phyloP scores from a whole-genome alignment of 306 rosid genomes.

The Cucurbita pepo region DNA sequence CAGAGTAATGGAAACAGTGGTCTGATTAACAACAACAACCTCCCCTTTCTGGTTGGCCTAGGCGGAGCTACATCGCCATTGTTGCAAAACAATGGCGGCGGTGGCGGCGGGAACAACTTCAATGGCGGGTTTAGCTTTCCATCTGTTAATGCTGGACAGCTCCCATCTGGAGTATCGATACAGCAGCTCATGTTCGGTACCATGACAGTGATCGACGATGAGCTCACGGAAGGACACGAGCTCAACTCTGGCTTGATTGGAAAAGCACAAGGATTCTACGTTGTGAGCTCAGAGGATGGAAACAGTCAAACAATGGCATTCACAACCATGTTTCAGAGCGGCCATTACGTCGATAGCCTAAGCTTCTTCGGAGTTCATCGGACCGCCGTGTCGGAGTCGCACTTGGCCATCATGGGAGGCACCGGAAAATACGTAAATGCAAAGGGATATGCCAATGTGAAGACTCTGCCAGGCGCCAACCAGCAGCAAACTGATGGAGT shows the following conservation, averaged over 20 bases:
- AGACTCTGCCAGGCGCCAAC: slow-evolving; percentile 15
- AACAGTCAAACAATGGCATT: slow-evolving; percentile 63
- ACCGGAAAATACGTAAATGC: slow-evolving; percentile 67
- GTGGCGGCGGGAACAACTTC: slow-evolving; percentile 14
- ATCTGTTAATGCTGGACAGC: slow-evolving; percentile 5
- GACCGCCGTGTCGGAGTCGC: slow-evolving; percentile 52
- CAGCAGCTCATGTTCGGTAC: slow-evolving; percentile 69
- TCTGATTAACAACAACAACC: slow-evolving; percentile 53
- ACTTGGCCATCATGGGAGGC: slow-evolving; percentile 74
- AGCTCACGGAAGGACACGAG: slow-evolving; percentile 60
- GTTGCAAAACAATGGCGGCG: slow-evolving; percentile 27
- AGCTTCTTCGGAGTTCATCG: slow-evolving; percentile 67
- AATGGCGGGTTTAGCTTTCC: slow-evolving; percentile 17
- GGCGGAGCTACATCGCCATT: slow-evolving; percentile 35
- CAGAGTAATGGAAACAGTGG: slow-evolving; percentile 60
- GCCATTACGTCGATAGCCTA: slow-evolving; percentile 46
- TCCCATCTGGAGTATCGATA: slow-evolving; percentile 39
- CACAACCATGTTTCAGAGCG: slow-evolving; percentile 57
- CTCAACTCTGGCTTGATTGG: slow-evolving; percentile 62
- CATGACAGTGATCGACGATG: slow-evolving; percentile 64
- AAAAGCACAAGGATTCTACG: slow-evolving; percentile 74
- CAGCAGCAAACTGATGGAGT: slow-evolving; percentile 21
- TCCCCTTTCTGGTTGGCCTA: slow-evolving; percentile 80
- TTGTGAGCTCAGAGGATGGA: slow-evolving; percentile 61
- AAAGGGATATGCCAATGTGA: slow-evolving; percentile 41